A percentile compares a stretch with the other conserved stretches of the same genome.
These are phyloP conservation scores for Chytriomyces confervae DNA, from an alignment of 192 early-diverging fungal genomes.

Conservation along the genomic window DNA sequence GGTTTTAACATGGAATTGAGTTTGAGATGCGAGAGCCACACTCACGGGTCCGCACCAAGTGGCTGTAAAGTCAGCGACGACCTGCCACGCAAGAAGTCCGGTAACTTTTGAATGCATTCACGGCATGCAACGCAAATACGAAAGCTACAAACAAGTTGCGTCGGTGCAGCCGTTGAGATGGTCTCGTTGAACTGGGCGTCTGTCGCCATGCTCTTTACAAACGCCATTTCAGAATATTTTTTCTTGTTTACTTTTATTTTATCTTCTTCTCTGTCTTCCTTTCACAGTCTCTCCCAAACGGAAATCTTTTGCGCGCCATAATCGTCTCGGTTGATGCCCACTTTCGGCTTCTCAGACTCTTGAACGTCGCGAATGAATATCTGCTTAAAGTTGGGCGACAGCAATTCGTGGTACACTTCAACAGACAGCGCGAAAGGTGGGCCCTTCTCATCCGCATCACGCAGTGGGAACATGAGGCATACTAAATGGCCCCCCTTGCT, in stretches of 20 bases:
- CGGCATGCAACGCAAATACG: too few relatives aligned
- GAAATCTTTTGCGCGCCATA: conserved; percentile 27
- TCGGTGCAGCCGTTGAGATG: conserved; percentile 14
- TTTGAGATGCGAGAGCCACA: neutral
- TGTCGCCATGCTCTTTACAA: conserved; percentile 26
- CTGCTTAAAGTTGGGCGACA: conserved; percentile 41
- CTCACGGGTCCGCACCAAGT: conserved; percentile 33
- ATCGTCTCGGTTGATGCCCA: neutral
- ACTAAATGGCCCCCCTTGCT: conserved; percentile 71
- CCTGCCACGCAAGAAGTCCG: neutral
- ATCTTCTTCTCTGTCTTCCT: neutral
- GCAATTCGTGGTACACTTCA: conserved; percentile 60
- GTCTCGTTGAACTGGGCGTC: conserved; percentile 30
- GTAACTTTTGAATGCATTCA: too few relatives aligned
- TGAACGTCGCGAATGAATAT: conserved; percentile 24
- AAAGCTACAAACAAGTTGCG: conserved; percentile 19
- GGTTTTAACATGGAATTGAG: neutral
- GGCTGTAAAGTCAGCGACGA: conserved; percentile 59
- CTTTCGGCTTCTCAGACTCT: neutral
- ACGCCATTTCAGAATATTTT: conserved; percentile 9
- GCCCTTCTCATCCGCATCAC: conserved; percentile 52
- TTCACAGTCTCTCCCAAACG: conserved; percentile 13
- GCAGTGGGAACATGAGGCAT: conserved; percentile 81
- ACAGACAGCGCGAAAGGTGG: conserved; percentile 75
- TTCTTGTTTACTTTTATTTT: neutral